Evolutionary conservation across 768 basidiomycete genomes (phyloP), one percentile per base, ranked within the genome.

Genomic region (Mycena vitilis): DNA sequence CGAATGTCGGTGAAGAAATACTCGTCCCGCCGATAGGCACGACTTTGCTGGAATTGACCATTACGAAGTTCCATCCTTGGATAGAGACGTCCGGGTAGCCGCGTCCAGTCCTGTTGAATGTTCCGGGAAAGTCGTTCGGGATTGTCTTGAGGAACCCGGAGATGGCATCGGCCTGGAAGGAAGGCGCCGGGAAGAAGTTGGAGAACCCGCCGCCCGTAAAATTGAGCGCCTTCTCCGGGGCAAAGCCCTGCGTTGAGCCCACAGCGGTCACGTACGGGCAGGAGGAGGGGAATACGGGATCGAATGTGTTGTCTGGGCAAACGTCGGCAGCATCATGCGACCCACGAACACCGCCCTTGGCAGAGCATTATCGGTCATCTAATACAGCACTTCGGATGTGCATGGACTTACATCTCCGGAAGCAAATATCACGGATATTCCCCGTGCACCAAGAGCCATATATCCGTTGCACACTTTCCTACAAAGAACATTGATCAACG

Each of bases 1-100:
- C 80, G 61, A 88, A 83, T 0, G 82, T 79, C 0, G 86, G 86
- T 11, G 81, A 52, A 0, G 84, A 42, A 2, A 81, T 80, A 15
- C 84, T 85, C 4, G 86, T 87, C 37, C 87, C 87, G 0, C 65
- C 75, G 36, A 79, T 72, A 2, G 22, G 30, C 15, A 4, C 44
- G 0, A 13, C 16, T 0, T 20, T 9, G 1, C 57, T 57, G 9
- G n/a, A 38, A 4, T 2, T 15, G 3, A 42, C 23, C 5, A 51
- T 45, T 15, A 34, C 59, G 37, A 63, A 52, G 22, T 68, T 68
- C 60, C 40, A 38, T 8, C 66, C 66, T 34, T 72, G 71, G 4
- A 51, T 25, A 0, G 68, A 22, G 2, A 72, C 64, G 56, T 73
- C 74, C 15, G 75, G 74, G 57, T 66, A 73, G 2, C 57, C 73